Evolutionary conservation across 2,329 filamentous ascomycete genomes (phyloP).

Genomic region (Diaporthe helianthi): DNA sequence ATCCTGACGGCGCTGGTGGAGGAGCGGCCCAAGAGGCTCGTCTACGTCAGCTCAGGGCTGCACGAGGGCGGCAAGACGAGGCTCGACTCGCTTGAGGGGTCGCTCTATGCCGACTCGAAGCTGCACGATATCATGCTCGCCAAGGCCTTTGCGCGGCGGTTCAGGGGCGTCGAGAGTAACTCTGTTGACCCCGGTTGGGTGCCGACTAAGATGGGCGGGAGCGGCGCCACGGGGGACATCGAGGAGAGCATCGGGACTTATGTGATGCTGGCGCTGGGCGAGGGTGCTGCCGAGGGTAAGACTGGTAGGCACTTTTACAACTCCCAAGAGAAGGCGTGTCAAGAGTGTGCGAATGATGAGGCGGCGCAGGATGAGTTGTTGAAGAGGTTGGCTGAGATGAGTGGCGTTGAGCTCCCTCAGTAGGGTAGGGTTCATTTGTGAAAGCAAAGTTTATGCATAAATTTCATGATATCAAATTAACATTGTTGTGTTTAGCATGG

Average conservation of each 20-base stretch:
- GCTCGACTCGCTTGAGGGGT: constrained; percentile 50
- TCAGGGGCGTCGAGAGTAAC: constrained; percentile 52
- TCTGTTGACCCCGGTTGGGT: constrained; percentile 62
- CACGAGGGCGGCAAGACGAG: constrained; percentile 57
- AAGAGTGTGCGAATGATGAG: constrained; percentile 46
- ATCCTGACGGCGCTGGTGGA: constrained; percentile 59
- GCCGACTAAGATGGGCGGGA: constrained; percentile 60
- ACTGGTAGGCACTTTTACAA: constrained; percentile 50
- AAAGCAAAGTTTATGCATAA: background rate
- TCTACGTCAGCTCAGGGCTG: constrained; percentile 60
- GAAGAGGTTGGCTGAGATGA: constrained; percentile 43
- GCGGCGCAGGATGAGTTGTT: constrained; percentile 53
- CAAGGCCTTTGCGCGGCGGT: constrained; percentile 56
- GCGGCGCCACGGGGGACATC: constrained; percentile 53
- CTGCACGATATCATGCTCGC: constrained; percentile 63
- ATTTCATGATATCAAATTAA: too few species aligned
- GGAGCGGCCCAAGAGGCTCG: constrained; percentile 53
- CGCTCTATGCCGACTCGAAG: constrained; percentile 60
- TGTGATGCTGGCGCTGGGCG: constrained; percentile 53
- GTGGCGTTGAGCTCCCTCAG: constrained; percentile 35
- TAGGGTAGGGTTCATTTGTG: background rate
- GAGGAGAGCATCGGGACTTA: constrained; percentile 56
- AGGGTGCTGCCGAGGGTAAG: constrained; percentile 41
- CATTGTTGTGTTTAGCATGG: background rate
- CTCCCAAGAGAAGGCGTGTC: constrained; percentile 40